A percentile compares a stretch with the other conserved stretches of the same genome.
These are phyloP conservation scores for Naganishia sp. DNA, from an alignment of 1,284 basidiomycete genomes.

Conservation along the genomic window DNA sequence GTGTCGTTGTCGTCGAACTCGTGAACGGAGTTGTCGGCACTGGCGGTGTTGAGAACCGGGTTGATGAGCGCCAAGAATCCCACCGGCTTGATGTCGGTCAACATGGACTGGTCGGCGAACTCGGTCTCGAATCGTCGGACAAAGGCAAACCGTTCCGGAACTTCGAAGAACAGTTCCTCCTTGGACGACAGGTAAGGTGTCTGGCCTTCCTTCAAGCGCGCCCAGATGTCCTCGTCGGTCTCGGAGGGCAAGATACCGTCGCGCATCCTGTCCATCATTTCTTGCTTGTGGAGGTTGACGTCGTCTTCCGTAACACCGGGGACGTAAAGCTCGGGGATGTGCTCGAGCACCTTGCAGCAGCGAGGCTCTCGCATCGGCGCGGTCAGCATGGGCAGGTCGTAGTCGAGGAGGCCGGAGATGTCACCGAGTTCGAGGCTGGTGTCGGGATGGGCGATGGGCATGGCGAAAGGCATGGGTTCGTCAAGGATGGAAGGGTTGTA, in stretches of 20 bases:
- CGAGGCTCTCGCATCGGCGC: not conserved
- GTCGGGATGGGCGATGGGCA: not conserved
- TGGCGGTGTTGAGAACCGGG: too few species aligned
- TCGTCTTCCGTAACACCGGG: not conserved
- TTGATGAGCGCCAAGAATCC: too few species aligned
- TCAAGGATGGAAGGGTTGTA: slow-evolving; percentile 2
- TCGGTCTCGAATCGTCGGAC: not conserved
- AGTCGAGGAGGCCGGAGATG: not conserved
- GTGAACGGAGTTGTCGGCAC: too few species aligned
- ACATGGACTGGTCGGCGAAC: too few species aligned
- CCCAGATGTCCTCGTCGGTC: slow-evolving; percentile 1
- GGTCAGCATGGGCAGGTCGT: not conserved
- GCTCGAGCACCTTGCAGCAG: not conserved
- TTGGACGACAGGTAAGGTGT: slow-evolving; percentile 6
- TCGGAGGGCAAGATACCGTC: not conserved
- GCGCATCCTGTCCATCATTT: not conserved
- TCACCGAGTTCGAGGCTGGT: slow-evolving; percentile 1
- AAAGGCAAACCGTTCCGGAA: not conserved
- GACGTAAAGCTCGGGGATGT: not conserved
- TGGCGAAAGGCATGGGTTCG: slow-evolving; percentile 11
- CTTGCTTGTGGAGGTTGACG: not conserved
- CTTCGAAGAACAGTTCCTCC: slow-evolving; percentile 13
- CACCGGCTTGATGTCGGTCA: too few species aligned
- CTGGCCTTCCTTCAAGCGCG: not conserved
- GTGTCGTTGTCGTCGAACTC: too few species aligned